These are phyloP conservation scores for Parachaetomium inaequale DNA, from an alignment of 495 filamentous ascomycete genomes.

Conservation along the genomic window DNA sequence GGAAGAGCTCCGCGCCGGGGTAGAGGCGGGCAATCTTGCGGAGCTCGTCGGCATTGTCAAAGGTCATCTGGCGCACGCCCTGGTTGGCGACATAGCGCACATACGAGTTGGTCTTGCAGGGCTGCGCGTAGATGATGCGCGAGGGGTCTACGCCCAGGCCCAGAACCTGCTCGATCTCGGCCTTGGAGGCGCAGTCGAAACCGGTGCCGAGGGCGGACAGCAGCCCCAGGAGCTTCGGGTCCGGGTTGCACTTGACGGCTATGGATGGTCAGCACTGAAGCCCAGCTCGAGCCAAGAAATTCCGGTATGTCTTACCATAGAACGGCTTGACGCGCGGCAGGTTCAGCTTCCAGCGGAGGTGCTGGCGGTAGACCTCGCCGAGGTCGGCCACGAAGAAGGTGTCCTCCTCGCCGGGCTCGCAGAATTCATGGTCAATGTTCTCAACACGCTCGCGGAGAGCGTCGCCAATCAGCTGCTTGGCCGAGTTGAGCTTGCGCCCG, in stretches of 20 bases:
- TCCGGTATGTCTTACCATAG: conserved; percentile 65
- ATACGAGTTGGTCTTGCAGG: conserved; percentile 98
- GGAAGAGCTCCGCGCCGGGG: conserved; percentile 83
- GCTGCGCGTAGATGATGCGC: conserved; percentile 98
- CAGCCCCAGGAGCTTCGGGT: conserved; percentile 81
- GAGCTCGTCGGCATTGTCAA: conserved; percentile 96
- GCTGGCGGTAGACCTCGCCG: conserved; percentile 97
- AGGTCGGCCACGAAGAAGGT: conserved; percentile 97
- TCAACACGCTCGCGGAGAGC: conserved; percentile 78
- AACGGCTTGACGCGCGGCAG: conserved; percentile 91
- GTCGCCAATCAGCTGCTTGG: conserved; percentile 65
- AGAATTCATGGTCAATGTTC: conserved; percentile 75
- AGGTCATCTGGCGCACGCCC: conserved; percentile 97
- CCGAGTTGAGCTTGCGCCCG: conserved; percentile 34
- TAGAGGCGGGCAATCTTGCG: conserved; percentile 93
- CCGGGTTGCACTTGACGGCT: conserved; percentile 99
- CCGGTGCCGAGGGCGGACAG: conserved; percentile 84
- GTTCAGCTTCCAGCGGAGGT: conserved; percentile 95
- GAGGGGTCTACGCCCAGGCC: conserved; percentile 78
- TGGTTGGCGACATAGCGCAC: conserved; percentile 78
- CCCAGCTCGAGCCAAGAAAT: neutral
- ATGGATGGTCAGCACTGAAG: conserved; percentile 11
- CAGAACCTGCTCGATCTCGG: conserved; percentile 89
- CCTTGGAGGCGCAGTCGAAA: conserved; percentile 97
- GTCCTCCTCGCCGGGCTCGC: conserved; percentile 89